phyloP scores from a whole-genome alignment of 1,139 yeast species.

The Torulaspora pretoriensis region DNA sequence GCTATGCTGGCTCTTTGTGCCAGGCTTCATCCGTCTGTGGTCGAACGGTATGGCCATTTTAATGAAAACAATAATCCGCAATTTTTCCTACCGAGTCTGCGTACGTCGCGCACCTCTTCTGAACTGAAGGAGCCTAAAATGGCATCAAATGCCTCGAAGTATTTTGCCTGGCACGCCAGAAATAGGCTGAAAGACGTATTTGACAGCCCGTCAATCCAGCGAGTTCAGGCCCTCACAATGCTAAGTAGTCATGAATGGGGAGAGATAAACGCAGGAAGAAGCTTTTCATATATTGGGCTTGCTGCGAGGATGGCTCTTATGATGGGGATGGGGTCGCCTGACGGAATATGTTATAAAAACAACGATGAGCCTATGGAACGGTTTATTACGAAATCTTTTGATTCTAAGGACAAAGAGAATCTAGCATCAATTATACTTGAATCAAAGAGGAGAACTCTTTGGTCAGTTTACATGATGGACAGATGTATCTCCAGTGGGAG shows the following conservation, averaged over 20 bases:
- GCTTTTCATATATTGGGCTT: constrained; percentile 40
- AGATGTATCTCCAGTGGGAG: constrained; percentile 42
- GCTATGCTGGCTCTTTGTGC: constrained; percentile 41
- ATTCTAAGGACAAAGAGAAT: not conserved
- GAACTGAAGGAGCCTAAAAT: constrained; percentile 2
- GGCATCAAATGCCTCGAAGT: constrained; percentile 39
- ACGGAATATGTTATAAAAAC: constrained; percentile 19
- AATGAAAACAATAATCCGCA: constrained; percentile 35
- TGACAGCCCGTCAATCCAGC: constrained; percentile 41
- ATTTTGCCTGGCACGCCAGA: constrained; percentile 43
- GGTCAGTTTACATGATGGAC: constrained; percentile 46
- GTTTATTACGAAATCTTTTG: not conserved
- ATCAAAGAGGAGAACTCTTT: constrained; percentile 39
- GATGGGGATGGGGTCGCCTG: constrained; percentile 36
- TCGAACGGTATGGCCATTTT: constrained; percentile 37
- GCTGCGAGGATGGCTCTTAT: constrained; percentile 44
- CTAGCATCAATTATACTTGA: constrained; percentile 31
- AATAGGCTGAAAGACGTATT: constrained; percentile 36
- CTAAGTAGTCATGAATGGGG: constrained; percentile 45
- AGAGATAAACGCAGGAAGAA: constrained; percentile 40
- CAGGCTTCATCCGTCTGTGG: constrained; percentile 37
- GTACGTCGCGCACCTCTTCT: not conserved
- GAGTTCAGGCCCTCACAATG: constrained; percentile 40
- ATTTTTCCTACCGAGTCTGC: constrained; percentile 30
- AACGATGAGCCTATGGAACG: constrained; percentile 15